Evolutionary conservation across 768 basidiomycete species (phyloP), one percentile per base, ranked within the genome.

Genomic region (Trametopsis cervina): DNA sequence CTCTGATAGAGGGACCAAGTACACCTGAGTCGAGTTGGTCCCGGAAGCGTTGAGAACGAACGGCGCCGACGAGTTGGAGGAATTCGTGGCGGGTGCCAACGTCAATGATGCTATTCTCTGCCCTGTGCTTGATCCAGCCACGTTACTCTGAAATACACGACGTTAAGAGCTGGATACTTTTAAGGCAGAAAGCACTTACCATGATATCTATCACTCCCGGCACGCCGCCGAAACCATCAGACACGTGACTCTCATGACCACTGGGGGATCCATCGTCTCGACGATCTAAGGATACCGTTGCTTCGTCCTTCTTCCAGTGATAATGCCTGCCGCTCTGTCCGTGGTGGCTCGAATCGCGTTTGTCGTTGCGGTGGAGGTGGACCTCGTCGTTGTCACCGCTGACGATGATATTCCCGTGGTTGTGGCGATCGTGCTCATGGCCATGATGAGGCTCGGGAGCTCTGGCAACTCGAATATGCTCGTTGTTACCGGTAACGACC

Each of bases 121-220:
- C 4, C 66, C 67, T 0, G 51, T 56, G 6, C 63, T 50, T 44
- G 69, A 67, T 46, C 66, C 64, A 29, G 54, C 59, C 3, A 62
- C 58, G 15, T 62, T 61, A 50, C 66, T 71, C 71, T 72, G 54
- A 33, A 13, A 22, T 26, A 40, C 15, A 10, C 15, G 13, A 17
- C 23, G 26, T 51, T 2, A 40, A n/a, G 2, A 20, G 13, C 24
- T 18, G 21, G 36, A 26, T 24, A 18, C 5, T 15, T 20, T 42
- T 15, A 15, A 46, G 33, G n/a, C n/a, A 7, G 51, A 47, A 25
- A 47, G 21, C 23, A 3, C 24, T 44, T 51, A 72, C 80, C 66
- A 76, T 62, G 50, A 83, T 72, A 52, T 75, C 69, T 40, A 81
- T 63, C 2, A 49, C 65, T 3, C 81, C 78, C 6, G 66, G 59